A percentile compares a stretch with the other conserved stretches of the same genome.
phyloP scores from a whole-genome alignment of 2,329 filamentous ascomycete species.

The Diaporthe citrichinensis region DNA sequence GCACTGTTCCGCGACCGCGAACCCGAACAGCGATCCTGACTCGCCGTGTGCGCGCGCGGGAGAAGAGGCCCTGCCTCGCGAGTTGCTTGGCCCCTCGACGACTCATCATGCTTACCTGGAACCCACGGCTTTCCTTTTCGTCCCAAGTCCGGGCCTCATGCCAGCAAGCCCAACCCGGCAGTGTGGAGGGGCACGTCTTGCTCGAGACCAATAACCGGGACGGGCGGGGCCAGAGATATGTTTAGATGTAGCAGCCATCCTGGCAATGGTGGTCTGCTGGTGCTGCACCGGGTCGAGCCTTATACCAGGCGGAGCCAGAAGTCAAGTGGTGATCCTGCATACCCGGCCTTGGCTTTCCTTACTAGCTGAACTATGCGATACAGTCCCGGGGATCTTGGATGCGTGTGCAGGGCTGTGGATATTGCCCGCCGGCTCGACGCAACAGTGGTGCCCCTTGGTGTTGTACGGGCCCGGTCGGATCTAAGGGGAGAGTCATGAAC shows the following conservation, averaged over 20 bases:
- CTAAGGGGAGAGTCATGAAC: slow-evolving; percentile 5
- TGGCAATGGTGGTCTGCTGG: background rate
- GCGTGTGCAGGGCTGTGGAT: background rate
- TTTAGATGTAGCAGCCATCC: slow-evolving; percentile 25
- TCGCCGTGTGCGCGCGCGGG: slow-evolving; percentile 20
- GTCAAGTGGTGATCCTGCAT: slow-evolving; percentile 16
- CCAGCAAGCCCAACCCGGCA: background rate
- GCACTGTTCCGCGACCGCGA: background rate
- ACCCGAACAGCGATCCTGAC: slow-evolving; percentile 6
- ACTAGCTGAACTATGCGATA: slow-evolving; percentile 18
- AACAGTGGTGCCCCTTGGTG: slow-evolving; percentile 5
- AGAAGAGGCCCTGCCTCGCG: background rate
- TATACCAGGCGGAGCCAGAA: background rate
- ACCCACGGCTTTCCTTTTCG: background rate
- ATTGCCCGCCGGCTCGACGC: slow-evolving; percentile 3
- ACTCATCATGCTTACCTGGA: slow-evolving; percentile 18
- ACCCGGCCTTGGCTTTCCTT: slow-evolving; percentile 22
- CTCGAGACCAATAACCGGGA: background rate
- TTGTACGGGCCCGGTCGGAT: background rate
- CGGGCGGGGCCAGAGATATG: slow-evolving; percentile 1
- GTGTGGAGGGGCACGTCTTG: background rate
- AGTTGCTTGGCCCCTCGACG: background rate
- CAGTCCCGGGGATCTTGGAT: background rate
- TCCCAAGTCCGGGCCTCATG: slow-evolving; percentile 15
- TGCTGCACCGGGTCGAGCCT: slow-evolving; percentile 8